phyloP scores from a whole-genome alignment of 1,284 basidiomycete genomes.

The Neonothopanus nambi region DNA sequence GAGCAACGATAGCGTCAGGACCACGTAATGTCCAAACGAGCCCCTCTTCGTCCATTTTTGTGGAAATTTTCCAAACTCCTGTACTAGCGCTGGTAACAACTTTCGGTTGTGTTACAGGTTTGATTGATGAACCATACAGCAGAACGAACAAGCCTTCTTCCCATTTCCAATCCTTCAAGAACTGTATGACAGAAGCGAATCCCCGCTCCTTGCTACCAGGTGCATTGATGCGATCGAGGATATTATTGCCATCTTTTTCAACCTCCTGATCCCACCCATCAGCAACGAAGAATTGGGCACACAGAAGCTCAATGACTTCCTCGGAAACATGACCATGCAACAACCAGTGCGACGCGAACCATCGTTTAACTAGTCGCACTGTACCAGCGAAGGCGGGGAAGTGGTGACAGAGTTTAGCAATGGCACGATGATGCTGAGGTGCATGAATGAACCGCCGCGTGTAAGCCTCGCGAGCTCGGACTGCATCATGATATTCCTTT shows the following conservation, averaged over 20 bases:
- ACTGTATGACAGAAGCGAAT: constrained; percentile 75
- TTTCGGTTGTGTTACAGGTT: background rate
- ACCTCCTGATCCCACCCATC: constrained; percentile 33
- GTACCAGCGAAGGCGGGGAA: constrained; percentile 83
- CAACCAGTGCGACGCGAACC: constrained; percentile 91
- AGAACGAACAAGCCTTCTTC: constrained; percentile 63
- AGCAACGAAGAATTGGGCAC: constrained; percentile 64
- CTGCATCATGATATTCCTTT: constrained; percentile 54
- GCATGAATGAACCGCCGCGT: constrained; percentile 72
- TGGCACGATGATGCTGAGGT: constrained; percentile 84
- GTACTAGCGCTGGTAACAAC: constrained; percentile 26
- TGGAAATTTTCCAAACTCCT: constrained; percentile 81
- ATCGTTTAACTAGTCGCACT: constrained; percentile 87
- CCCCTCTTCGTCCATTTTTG: constrained; percentile 78
- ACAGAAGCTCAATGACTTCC: constrained; percentile 86
- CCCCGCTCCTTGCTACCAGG: constrained; percentile 79
- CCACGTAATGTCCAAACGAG: constrained; percentile 72
- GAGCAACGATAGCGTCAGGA: constrained; percentile 70
- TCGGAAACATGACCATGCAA: constrained; percentile 66
- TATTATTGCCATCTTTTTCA: constrained; percentile 26
- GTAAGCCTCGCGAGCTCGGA: constrained; percentile 68
- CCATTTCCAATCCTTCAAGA: constrained; percentile 87
- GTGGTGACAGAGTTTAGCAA: constrained; percentile 80
- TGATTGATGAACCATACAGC: constrained; percentile 41
- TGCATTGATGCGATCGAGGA: constrained; percentile 33